These are phyloP conservation scores for Lactifluus piperatus DNA, from an alignment of 768 basidiomycete species.

Conservation along the genomic window DNA sequence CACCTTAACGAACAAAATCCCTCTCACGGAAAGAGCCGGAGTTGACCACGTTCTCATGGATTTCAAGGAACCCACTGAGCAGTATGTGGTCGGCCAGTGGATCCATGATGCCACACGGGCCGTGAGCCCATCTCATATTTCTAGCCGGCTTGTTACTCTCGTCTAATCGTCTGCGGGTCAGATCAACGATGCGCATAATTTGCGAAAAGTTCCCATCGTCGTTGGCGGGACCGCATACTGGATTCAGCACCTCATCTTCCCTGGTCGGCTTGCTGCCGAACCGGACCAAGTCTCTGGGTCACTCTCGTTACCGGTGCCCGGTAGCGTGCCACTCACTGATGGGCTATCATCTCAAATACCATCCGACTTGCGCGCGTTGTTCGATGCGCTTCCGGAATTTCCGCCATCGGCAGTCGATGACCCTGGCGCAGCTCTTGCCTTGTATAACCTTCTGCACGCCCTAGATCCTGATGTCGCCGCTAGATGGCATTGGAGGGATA, in stretches of 20 bases:
- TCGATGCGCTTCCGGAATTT: conserved; percentile 47
- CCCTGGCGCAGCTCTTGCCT: conserved; percentile 47
- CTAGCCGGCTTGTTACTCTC: neutral
- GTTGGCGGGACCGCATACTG: conserved; percentile 97
- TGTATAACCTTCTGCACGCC: conserved; percentile 54
- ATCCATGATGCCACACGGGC: conserved; percentile 67
- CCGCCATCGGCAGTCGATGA: conserved; percentile 48
- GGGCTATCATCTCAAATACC: conserved; percentile 38
- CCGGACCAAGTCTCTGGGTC: conserved; percentile 2
- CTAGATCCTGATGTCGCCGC: conserved; percentile 69
- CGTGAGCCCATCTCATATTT: conserved; percentile 39
- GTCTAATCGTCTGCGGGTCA: conserved; percentile 26
- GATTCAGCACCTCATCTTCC: conserved; percentile 93
- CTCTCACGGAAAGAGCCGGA: conserved; percentile 63
- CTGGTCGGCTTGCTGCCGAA: conserved; percentile 49
- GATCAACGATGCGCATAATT: conserved; percentile 66
- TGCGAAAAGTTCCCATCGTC: conserved; percentile 68
- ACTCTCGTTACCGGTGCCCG: conserved; percentile 7
- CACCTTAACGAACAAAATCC: conserved; percentile 90
- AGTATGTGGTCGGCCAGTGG: conserved; percentile 85
- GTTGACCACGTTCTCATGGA: conserved; percentile 87
- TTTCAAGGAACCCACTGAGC: conserved; percentile 79
- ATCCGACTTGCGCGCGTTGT: conserved; percentile 40
- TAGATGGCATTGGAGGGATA: conserved; percentile 96
- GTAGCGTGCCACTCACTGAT: conserved; percentile 1